Base-by-base conservation (phyloP, 306 rosid species). In the Vicia sativa region DNA sequence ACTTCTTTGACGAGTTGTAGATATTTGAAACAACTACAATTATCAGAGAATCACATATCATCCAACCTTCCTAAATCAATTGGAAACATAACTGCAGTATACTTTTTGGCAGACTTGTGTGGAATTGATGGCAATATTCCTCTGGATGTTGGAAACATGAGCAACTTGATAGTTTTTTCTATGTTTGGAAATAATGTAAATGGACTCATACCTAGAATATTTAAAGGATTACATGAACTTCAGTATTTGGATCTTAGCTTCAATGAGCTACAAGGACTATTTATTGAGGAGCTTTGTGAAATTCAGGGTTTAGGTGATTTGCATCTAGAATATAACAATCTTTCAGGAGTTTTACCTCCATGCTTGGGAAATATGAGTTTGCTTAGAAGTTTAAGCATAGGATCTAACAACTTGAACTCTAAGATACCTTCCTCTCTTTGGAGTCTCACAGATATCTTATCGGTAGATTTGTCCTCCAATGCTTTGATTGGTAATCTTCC, bases 341-440 rank as follows among this genome's bases (percentile, higher is more conserved):
- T 54, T 11, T 23, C 37, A 5, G 60, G 60, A 5, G 16, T 25
- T 54, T 54, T 54, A 25, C 60, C 60, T 5, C 5, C 9, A 11
- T 54, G 60, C 12, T 25, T 25, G 29, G 76, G 38, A 29, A 38
- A 18, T 54, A 72, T 79, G 21, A 11, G 6, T 31, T 26, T 38
- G 26, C 70, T 83, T 37, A 39, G 59, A 62, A 39, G 12, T 1
- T 26, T 83, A 2, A 3, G 62, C 34, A 2, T 83, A 5, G 58
- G 34, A 19, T 65, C 49, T 34, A 83, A 79, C 29, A 28, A 35
- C 8, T 46, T 83, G 12, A 77, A 45, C 64, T 64, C 73, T 35
- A 9, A 7, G 12, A 42, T 82, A 19, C 87, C 81, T 8, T 58
- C 79, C 3, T 25, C 76, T 4, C 45, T 82, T 14, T 75, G 81